Evolutionary conservation across 2,329 filamentous ascomycete genomes (phyloP).

Genomic region (Xylaria sp.): DNA sequence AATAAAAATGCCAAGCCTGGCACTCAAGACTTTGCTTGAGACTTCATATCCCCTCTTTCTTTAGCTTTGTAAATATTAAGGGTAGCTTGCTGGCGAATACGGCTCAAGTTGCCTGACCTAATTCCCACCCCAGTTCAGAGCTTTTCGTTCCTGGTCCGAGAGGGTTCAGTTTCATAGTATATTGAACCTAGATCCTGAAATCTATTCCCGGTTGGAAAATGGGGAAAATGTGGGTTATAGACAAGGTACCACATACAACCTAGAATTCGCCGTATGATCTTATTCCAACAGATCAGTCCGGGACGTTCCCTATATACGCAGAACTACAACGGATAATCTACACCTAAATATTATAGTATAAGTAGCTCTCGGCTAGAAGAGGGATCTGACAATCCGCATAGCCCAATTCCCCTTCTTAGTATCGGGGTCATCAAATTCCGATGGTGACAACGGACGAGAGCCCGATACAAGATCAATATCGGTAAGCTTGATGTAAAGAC

Average conservation of each 20-base stretch:
- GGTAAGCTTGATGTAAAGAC: conserved; percentile 59
- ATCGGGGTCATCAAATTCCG: conserved; percentile 44
- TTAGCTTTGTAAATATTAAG: too few species aligned
- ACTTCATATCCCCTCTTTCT: too few species aligned
- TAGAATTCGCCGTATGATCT: background rate
- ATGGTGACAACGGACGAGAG: conserved; percentile 59
- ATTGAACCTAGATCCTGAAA: too few species aligned
- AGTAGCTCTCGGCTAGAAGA: conserved; percentile 19
- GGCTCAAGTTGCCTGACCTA: too few species aligned
- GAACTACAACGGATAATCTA: background rate
- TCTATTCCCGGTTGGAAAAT: too few species aligned
- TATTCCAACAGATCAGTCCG: background rate
- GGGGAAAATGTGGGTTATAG: too few species aligned
- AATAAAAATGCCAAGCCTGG: too few species aligned
- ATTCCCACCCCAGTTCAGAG: too few species aligned
- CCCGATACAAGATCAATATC: conserved; percentile 69
- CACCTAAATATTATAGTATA: background rate
- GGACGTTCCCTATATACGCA: conserved; percentile 11
- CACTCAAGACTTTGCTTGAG: too few species aligned
- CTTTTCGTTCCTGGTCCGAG: too few species aligned
- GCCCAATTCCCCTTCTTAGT: conserved; percentile 27
- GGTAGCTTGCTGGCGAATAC: too few species aligned
- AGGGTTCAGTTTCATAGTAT: too few species aligned
- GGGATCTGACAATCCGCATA: conserved; percentile 22
- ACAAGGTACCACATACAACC: background rate